Evolutionary conservation across 495 filamentous ascomycete species (phyloP).

Genomic region (Parachaetomium inaequale): DNA sequence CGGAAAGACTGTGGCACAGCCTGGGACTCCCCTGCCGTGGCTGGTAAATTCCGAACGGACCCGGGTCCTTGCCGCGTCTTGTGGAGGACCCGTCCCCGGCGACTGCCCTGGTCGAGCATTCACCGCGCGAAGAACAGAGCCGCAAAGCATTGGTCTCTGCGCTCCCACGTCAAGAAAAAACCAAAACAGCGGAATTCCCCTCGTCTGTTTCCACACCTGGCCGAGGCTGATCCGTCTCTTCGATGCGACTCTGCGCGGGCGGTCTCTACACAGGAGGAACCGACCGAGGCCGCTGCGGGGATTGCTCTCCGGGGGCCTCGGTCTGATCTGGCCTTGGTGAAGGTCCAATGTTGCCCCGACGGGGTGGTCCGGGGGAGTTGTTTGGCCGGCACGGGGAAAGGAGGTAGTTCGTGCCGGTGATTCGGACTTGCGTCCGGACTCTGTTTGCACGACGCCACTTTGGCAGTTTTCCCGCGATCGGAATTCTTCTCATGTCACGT

Average conservation of each 20-base stretch:
- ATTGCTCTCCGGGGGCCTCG: too few species aligned
- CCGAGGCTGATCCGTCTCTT: neutral
- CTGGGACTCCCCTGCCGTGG: neutral
- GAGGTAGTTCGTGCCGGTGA: neutral
- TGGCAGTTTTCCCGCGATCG: neutral
- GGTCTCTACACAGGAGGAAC: neutral
- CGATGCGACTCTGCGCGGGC: neutral
- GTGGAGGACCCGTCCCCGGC: neutral
- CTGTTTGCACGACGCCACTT: neutral
- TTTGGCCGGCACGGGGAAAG: neutral
- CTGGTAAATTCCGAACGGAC: neutral
- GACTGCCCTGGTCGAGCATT: neutral
- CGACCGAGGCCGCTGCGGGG: too few species aligned
- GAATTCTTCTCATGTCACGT: too few species aligned
- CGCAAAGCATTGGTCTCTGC: slow-evolving; percentile 11
- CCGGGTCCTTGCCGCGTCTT: neutral
- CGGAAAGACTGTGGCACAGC: neutral
- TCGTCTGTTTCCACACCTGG: neutral
- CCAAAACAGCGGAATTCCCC: neutral
- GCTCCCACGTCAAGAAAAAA: slow-evolving; percentile 17
- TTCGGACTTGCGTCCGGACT: neutral
- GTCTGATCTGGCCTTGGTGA: too few species aligned
- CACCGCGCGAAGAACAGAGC: neutral
- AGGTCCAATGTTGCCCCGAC: too few species aligned
- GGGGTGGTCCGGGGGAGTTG: neutral